A percentile compares a stretch with the other conserved stretches of the same genome.
These are phyloP conservation scores for Porphyra umbilicalis DNA, from an alignment of 31 red algal genomes.

Conservation along the genomic window DNA sequence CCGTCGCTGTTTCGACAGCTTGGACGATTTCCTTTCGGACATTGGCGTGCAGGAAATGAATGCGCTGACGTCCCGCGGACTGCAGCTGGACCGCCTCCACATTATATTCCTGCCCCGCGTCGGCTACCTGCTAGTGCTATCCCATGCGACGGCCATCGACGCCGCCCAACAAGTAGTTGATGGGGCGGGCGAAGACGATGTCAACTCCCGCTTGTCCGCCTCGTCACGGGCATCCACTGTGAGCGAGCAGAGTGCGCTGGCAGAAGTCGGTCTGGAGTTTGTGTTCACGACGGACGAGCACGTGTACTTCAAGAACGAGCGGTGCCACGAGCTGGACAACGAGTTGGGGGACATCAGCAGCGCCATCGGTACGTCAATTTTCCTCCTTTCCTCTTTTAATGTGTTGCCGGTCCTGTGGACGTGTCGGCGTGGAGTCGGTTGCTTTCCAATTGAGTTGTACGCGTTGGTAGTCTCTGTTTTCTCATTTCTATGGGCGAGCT, in stretches of 20 bases:
- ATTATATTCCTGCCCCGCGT: constrained; percentile 47
- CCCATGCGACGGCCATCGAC: background rate
- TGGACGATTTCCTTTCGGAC: constrained; percentile 53
- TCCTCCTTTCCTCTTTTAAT: background rate
- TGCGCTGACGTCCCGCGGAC: constrained; percentile 5
- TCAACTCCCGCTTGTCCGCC: background rate
- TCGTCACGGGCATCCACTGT: background rate
- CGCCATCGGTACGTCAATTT: background rate
- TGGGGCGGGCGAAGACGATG: background rate
- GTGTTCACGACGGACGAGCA: constrained; percentile 31
- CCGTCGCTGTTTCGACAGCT: constrained; percentile 26
- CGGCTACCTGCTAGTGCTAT: constrained; percentile 49
- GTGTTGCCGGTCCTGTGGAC: background rate
- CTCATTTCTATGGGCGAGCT: too few species aligned
- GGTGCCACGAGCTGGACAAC: background rate
- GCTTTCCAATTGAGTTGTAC: too few species aligned
- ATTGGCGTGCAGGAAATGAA: constrained; percentile 42
- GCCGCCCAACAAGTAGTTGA: background rate
- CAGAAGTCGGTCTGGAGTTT: constrained; percentile 28
- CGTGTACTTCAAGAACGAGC: constrained; percentile 55
- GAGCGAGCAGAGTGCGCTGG: constrained; percentile 10
- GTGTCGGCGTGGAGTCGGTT: too few species aligned
- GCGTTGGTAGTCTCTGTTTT: too few species aligned
- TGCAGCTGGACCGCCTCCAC: constrained; percentile 13
- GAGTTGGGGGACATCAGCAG: background rate